Evolutionary conservation across 2,329 filamentous ascomycete genomes (phyloP), one percentile per base, ranked within the genome.

Genomic region (Aureobasidium sp.): DNA sequence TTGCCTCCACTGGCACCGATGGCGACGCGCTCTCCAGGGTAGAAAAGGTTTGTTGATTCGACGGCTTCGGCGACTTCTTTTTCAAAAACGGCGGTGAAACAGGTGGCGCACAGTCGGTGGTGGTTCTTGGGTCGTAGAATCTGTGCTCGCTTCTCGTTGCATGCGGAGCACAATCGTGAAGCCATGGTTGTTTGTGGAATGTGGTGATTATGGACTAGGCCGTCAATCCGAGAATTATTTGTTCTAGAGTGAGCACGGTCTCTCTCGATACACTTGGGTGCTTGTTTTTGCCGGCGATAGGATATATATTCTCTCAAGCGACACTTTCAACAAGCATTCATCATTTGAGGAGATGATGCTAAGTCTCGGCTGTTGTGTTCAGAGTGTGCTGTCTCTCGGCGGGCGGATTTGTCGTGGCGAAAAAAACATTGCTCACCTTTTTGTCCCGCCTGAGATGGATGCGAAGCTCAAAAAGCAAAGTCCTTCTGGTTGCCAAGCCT

Each of bases 1-100:
- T 99, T 99, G 68, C 94, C 94, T 61, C 94, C 94, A 1, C 92
- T 97, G 53, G 95, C 94, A 47, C 94, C 95, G 69, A 99, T 97
- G 8, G 94, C 95, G 42, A 99, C 84, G 64, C 83, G 85, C 73
- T 99, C 94, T 63, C 93, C 93, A 1, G 82, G 86, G 48, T 80
- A 79, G 75, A 99, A 99, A 16, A 99, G 83, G n/a, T 81, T 78
- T 21, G 89, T 90, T 2, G 87, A 85, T 30, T 82, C 86, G 69
- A 99, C 96, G 5, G 94, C 97, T 70, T 96, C 88, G 73, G 97
- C 92, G 52, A 96, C 86, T 78, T 99, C 94, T 65, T 89, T 85
- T 74, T 99, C 94, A 71, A 99, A 99, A 49, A 94, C 82, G 11
- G 78, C 70, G 60, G 96, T 84, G 75, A 99, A 99, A 75, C 94